A percentile compares a stretch with the other conserved stretches of the same genome.
Conservation (phyloP, 1,284 basidiomycete species). For the Vanrija humicola region DNA sequence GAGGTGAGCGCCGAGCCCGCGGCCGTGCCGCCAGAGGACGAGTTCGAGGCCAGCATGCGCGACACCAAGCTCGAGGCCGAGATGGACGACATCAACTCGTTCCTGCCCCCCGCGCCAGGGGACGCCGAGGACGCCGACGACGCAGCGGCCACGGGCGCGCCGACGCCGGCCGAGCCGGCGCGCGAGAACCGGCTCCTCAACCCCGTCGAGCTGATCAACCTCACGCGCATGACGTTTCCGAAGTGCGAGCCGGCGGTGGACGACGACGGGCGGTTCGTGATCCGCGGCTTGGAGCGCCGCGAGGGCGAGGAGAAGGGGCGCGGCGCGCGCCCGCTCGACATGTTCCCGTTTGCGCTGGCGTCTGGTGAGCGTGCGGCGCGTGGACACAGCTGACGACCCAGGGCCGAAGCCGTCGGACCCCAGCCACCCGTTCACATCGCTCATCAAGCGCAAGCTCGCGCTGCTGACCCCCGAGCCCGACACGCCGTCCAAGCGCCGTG, state of each 20-base stretch:
- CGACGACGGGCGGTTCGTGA: slow-evolving; percentile 35
- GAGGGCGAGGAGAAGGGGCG: slow-evolving; percentile 32
- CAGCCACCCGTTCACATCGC: slow-evolving; percentile 27
- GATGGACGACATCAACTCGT: slow-evolving; percentile 21
- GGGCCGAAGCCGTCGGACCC: slow-evolving; percentile 23
- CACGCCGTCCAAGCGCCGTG: slow-evolving; percentile 6
- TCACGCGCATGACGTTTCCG: slow-evolving; percentile 43
- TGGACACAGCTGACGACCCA: slow-evolving; percentile 39
- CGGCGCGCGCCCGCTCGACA: slow-evolving; percentile 19
- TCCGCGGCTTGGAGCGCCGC: slow-evolving; percentile 35
- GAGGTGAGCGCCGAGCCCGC: background rate
- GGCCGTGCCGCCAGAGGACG: background rate
- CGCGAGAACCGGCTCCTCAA: slow-evolving; percentile 33
- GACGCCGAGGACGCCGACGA: background rate
- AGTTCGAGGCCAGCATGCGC: slow-evolving; percentile 17
- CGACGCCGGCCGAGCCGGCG: background rate
- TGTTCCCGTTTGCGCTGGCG: slow-evolving; percentile 42
- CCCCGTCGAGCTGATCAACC: slow-evolving; percentile 40
- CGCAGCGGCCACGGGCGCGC: background rate
- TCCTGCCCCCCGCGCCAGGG: slow-evolving; percentile 6
- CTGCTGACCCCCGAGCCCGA: slow-evolving; percentile 22
- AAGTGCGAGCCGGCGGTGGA: slow-evolving; percentile 36
- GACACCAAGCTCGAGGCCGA: background rate
- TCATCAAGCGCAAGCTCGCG: slow-evolving; percentile 33
- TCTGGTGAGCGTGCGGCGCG: background rate